phyloP scores from a whole-genome alignment of 345 rosid genomes.

The Hevea brasiliensis region DNA sequence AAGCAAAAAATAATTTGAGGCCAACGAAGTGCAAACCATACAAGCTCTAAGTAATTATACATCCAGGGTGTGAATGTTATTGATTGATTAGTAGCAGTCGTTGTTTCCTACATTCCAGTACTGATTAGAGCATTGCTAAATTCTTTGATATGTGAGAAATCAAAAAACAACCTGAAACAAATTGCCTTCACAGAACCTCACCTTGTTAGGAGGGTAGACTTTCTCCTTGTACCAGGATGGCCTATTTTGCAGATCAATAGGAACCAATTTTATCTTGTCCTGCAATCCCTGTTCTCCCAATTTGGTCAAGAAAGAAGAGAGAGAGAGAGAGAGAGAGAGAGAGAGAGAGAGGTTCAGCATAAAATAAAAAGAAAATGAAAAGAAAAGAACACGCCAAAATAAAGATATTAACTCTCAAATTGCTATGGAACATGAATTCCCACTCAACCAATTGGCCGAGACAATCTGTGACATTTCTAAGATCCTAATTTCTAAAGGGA shows the following conservation, averaged over 20 bases:
- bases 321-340: too few relatives aligned
- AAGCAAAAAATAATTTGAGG: not conserved
- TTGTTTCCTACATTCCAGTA: not conserved
- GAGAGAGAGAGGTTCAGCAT: not conserved
- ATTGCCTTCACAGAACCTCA: slow-evolving; percentile 12
- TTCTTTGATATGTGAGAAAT: not conserved
- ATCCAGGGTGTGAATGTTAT: too few relatives aligned
- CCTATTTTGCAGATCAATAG: slow-evolving; percentile 65
- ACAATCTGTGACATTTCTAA: too few relatives aligned
- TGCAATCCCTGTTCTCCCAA: slow-evolving; percentile 66
- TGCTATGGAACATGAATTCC: not conserved
- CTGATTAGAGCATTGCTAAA: not conserved
- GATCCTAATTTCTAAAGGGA: not conserved
- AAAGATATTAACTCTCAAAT: not conserved
- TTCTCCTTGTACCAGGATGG: slow-evolving; percentile 90
- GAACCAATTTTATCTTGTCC: slow-evolving; percentile 74
- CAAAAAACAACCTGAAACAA: too few relatives aligned
- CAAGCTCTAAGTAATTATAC: not conserved
- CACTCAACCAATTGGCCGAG: not conserved
- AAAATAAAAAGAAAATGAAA: not conserved
- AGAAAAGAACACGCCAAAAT: too few relatives aligned
- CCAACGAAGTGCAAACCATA: too few relatives aligned
- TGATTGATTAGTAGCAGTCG: too few relatives aligned
- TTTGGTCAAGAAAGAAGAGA: too few relatives aligned
- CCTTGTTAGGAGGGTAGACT: slow-evolving; percentile 79